phyloP scores from a whole-genome alignment of 2,329 filamentous ascomycete species.

The Neofusicoccum kwambonambiense region DNA sequence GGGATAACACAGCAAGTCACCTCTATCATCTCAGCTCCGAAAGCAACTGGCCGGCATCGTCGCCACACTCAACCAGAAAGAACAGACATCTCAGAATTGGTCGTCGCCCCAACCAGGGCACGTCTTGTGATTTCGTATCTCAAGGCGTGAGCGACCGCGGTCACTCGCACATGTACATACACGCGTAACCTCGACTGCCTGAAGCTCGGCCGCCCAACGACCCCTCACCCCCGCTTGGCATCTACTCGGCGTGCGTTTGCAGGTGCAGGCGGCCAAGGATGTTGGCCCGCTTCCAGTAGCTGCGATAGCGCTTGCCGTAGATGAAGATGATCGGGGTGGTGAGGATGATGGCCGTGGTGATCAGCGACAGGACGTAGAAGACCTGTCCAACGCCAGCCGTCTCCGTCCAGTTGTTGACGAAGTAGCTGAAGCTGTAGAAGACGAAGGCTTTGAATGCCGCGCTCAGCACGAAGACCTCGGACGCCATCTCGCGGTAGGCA shows the following conservation, averaged over 20 bases:
- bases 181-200: not conserved
- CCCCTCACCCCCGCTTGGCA: not conserved
- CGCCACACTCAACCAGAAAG: no score
- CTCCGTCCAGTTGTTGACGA: conserved; percentile 45
- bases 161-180: not conserved
- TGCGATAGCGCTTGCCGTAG: conserved; percentile 35
- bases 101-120: not conserved
- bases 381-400: conserved; percentile 35
- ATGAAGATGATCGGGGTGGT: conserved; percentile 34
- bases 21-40: no score
- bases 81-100: no score
- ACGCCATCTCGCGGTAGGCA: conserved; percentile 41
- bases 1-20: no score
- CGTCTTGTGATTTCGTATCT: not conserved
- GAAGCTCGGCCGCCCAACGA: not conserved
- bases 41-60: no score
- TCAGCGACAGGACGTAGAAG: conserved; percentile 39
- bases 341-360: conserved; percentile 26
- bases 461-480: conserved; percentile 44
- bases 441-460: conserved; percentile 48
- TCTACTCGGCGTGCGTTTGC: conserved; percentile 5
- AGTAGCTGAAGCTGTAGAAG: conserved; percentile 45
- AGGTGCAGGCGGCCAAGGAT: conserved; percentile 33
- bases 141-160: not conserved
- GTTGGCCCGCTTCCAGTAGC: conserved; percentile 35